Evolutionary conservation across 2,329 filamentous ascomycete genomes (phyloP), one percentile per base, ranked within the genome.

Genomic region (Diaporthe sp.): DNA sequence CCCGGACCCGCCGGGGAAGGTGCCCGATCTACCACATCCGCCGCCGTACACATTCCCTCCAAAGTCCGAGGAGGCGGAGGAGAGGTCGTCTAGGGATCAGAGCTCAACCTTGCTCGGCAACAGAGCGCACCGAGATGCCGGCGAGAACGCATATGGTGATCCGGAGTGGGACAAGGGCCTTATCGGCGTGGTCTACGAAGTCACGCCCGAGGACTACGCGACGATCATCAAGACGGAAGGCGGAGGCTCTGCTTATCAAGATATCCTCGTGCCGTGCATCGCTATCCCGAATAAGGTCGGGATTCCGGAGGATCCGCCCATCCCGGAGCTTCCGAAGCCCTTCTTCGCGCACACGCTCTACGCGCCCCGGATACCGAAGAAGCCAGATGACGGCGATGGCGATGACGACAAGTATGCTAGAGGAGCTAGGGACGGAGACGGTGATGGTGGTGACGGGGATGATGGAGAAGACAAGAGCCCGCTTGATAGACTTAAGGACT

Each of bases 101-200:
- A 8, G 1, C 9, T 7, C n/a, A 17, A 12, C 47, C 17, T 42
- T 74, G 15, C 64, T 75, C 71, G 79, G 74, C 22, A 55, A 75
- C 22, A 38, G 47, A 17, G n/a, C 17, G 19, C 50, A 42, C 22
- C 22, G 7, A 35, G 7, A 25, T 3, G 5, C 7, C 22, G 33
- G 4, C 13, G 25, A 10, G 33, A 55, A 55, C 60, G 68, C 38
- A 77, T 85, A 89, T 78, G 89, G 90, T 79, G 86, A 89, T 71
- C 85, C 82, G 12, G 80, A 85, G 71, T 97, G 95, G 95, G 86
- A 91, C 77, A 96, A 95, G 80, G 94, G 95, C 6, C 89, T 99
- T 2, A 90, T 98, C 54, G 97, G 97, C 33, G 95, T 98, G 22
- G 97, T 98, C 5, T 99, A 99, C 85, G 96, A 98, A 85, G 95